A percentile compares a stretch with the other conserved stretches of the same genome.
Evolutionary conservation across 805 yeast genomes (phyloP).

Genomic region (Zygoascus ofunaensis): DNA sequence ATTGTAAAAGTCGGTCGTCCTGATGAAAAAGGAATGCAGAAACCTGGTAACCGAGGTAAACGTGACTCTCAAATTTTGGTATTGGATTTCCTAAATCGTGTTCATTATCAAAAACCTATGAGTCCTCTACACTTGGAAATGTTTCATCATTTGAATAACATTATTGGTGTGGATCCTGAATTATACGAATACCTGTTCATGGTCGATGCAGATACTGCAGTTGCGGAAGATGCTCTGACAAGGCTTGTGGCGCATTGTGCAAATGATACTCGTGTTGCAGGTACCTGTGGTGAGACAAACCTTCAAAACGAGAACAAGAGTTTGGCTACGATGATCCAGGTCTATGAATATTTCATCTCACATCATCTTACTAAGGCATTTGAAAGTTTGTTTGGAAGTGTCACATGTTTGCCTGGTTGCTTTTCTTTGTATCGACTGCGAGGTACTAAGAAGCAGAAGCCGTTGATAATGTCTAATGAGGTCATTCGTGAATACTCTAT

Average conservation of each 20-base stretch:
- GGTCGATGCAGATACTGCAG: conserved; percentile 59
- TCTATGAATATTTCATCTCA: conserved; percentile 54
- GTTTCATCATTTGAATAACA: conserved; percentile 44
- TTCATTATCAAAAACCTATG: conserved; percentile 53
- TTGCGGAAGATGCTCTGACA: conserved; percentile 44
- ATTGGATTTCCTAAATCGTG: conserved; percentile 50
- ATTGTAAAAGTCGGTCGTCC: conserved; percentile 52
- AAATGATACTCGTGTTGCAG: conserved; percentile 49
- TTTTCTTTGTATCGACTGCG: conserved; percentile 45
- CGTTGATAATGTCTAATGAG: conserved; percentile 51
- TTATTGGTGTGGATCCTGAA: conserved; percentile 54
- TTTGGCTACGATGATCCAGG: conserved; percentile 55
- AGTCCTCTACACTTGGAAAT: conserved; percentile 47
- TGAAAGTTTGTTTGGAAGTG: conserved; percentile 53
- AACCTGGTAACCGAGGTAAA: conserved; percentile 57
- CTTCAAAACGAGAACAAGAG: conserved; percentile 44
- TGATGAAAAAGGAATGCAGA: conserved; percentile 32
- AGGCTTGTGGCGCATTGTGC: conserved; percentile 51
- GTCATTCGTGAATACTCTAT: conserved; percentile 49
- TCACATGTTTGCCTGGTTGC: conserved; percentile 62
- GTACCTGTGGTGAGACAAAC: conserved; percentile 56
- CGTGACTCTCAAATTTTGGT: conserved; percentile 54
- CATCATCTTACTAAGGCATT: conserved; percentile 58
- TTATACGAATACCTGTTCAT: conserved; percentile 46
- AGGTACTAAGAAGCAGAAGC: conserved; percentile 43